phyloP scores from a whole-genome alignment of 345 rosid genomes.

The Dipteronia dyeriana region DNA sequence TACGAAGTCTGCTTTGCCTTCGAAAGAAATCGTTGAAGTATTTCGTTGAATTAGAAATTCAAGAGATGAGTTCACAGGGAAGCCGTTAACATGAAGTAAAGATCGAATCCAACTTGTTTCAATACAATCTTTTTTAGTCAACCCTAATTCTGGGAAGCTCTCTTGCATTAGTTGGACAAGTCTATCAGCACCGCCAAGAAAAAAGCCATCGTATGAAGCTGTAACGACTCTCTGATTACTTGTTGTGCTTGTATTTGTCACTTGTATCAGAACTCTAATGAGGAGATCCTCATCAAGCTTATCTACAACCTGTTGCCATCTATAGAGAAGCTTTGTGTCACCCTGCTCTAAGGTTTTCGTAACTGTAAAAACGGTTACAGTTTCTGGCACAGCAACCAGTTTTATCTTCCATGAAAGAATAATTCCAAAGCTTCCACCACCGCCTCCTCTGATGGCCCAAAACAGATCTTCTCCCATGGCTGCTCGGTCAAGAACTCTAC shows the following conservation, averaged over 20 bases:
- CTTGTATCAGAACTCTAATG: slow-evolving; percentile 18
- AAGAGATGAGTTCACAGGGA: slow-evolving; percentile 37
- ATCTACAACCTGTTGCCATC: not conserved
- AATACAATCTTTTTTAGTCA: slow-evolving; percentile 47
- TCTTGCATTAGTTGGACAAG: slow-evolving; percentile 41
- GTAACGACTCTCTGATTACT: slow-evolving; percentile 32
- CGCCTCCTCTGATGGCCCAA: not conserved
- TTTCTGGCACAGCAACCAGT: slow-evolving; percentile 65
- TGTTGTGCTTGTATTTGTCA: slow-evolving; percentile 14
- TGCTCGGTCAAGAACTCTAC: not conserved
- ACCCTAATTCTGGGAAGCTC: slow-evolving; percentile 56
- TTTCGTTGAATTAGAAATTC: slow-evolving; percentile 55
- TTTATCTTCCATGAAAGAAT: slow-evolving; percentile 58
- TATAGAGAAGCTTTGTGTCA: not conserved
- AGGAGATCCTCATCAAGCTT: slow-evolving; percentile 27
- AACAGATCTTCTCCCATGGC: not conserved
- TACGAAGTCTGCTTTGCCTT: slow-evolving; percentile 62
- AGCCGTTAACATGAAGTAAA: slow-evolving; percentile 52
- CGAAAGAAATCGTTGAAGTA: slow-evolving; percentile 42
- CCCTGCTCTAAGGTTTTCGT: not conserved
- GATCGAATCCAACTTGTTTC: slow-evolving; percentile 68
- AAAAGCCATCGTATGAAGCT: slow-evolving; percentile 31
- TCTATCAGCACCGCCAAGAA: slow-evolving; percentile 39
- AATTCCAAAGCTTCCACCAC: slow-evolving; percentile 10
- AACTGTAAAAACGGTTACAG: slow-evolving; percentile 19